Base-by-base conservation (phyloP, 148 eudicot genomes). In the Persicaria maculosa region DNA sequence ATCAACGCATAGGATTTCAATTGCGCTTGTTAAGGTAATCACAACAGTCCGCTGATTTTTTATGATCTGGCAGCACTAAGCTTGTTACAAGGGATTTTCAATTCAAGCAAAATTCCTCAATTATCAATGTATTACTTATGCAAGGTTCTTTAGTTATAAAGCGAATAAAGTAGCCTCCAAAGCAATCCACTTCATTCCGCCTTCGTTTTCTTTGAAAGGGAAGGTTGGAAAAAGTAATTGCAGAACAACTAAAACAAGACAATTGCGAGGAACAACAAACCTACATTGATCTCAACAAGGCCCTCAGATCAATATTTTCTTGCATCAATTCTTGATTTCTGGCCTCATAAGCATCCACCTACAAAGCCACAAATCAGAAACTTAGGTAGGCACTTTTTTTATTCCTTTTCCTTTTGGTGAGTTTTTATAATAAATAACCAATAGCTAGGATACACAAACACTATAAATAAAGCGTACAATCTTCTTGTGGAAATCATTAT, bases 341-440 rank as follows among this genome's bases (percentile, higher is more conserved):
- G 47, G 88, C 85, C 86, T 96, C 99, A 76, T 90, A 96, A 75
- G 99, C 90, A 75, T 96, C 99, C 65, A 96, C 97, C 99, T 96
- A 83, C 47, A 73, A 75, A n/a, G 67, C 57, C 62, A 74, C 71
- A 62, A 47, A 19, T 68, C 55, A 82, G 54, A 61, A 36, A 64
- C 69, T 36, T 12, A 25, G 45, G 31, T 36, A 64, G 17, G 69
- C 69, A 12, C 45, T 64, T 11, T 16, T 10, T 36, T 31, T 64
- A 31, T 22, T n/a, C 1, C 67, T 0, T 64, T 64, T 15, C 69
- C 14, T 14, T 36, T 43, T 64, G 12, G 36, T 61, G 36, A 61
- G 16, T 61, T 9, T 36, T 64, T 64, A 64, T 46, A 64, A 31
- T n/a, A 36, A 57, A 64, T 36, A 14, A 64, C 15, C 46, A 57